Base-by-base conservation (phyloP, 2,329 filamentous ascomycete genomes). In the Aspergillus ibericus region DNA sequence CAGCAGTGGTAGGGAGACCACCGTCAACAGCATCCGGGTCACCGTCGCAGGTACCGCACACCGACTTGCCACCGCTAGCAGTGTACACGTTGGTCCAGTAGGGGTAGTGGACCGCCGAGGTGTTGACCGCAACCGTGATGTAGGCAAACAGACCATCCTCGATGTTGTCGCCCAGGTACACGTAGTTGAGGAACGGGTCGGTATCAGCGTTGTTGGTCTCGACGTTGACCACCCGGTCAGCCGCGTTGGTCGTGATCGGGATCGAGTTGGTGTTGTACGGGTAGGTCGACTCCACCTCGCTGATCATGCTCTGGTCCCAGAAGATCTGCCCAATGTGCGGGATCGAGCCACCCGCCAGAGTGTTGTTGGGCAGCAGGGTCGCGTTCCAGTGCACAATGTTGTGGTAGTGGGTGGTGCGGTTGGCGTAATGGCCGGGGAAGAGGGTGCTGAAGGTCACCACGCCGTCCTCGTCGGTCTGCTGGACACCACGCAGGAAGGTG, bases 261-360 rank as follows among this genome's bases (percentile, higher is more conserved):
- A 64, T 48, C 3, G 56, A 61, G 44, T 66, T 68, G 16, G 63
- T 63, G 42, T 56, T 67, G 50, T 68, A 68, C 1, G 82, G 81
- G 2, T 69, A 61, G 1, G 74, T 75, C 3, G 70, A 70, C 62
- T 84, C 80, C 52, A 87, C 81, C 42, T 76, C 61, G 25, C 63
- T 65, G 62, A 83, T 77, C 15, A 88, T 78, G 57, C 76, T 74
- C 67, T 87, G 81, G 66, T 88, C 83, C 46, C 83, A 84, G 77
- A 85, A 88, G 48, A 85, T 67, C 69, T 88, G 85, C 16, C 86
- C 85, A 38, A 87, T 80, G 70, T 88, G 85, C 8, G 81, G 78
- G 52, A 83, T 79, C 40, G 72, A 77, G 18, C 77, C 78, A 53
- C 79, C 81, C 36, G 75, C 73, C 58, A 83, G 79, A 1, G 69